Evolutionary conservation across 208 protist genomes (phyloP), one percentile per base, ranked within the genome.

Genomic region (Acanthamoeba triangularis): DNA sequence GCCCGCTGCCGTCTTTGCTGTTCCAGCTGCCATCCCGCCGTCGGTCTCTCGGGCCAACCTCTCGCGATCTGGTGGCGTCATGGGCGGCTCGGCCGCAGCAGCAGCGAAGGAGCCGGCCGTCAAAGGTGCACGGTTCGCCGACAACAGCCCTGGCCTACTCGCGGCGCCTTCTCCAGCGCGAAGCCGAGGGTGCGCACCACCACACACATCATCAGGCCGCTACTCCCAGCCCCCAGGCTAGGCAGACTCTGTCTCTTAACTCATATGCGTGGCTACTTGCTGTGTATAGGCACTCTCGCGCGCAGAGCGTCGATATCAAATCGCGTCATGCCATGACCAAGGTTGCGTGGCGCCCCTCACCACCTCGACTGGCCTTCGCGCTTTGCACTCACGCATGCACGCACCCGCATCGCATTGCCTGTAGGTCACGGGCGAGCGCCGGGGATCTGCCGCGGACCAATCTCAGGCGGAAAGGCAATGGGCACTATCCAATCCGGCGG

Each of bases 241-340:
- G n/a, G n/a, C n/a, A n/a, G 52, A 59, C 52, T 59, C 16, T 59
- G 16, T 59, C 16, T 59, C 16, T 30, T 67, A 5, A n/a, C 25
- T 67, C 3, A 14, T n/a, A 23, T 67, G 28, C 13, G 13, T 23
- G 13, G 20, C 16, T 16, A 14, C 54, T 59, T 23, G 20, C 54
- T 1, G 54, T 23, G 13, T 23, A 5, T 59, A 59, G 78, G 6
- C 78, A 87, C 28, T 87, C 78, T n/a, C 78, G 78, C 4, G 78
- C 78, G 3, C 18, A 59, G 41, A 87, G 78, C 78, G 78, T 87
- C 44, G 78, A 87, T 30, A 18, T 87, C 78, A 87, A 59, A 28
- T 87, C 78, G 47, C 37, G 11, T 13, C 78, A 87, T 3, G 30
- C 5, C 25, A 52, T 82, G 37, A 28, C 30, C 10, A 82, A 82